These are phyloP conservation scores for Serpula lacrymans DNA, from an alignment of 768 basidiomycete species.

Conservation along the genomic window DNA sequence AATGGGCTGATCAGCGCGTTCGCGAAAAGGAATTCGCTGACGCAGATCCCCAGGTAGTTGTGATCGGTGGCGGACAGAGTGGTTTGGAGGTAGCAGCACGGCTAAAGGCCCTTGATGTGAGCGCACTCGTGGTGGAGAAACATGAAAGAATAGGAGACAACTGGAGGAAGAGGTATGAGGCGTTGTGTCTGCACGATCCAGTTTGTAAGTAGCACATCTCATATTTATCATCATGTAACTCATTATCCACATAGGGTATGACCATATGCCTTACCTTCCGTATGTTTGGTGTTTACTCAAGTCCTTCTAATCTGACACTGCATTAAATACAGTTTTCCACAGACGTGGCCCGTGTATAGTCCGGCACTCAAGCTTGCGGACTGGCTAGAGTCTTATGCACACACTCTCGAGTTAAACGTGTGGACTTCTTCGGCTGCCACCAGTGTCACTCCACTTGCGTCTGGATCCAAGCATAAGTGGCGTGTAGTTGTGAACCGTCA, in stretches of 20 bases:
- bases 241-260: constrained; percentile 37
- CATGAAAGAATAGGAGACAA: constrained; percentile 56
- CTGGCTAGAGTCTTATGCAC: constrained; percentile 56
- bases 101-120: constrained; percentile 43
- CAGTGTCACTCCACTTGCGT: constrained; percentile 20
- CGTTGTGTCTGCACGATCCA: constrained; percentile 63
- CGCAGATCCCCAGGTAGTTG: constrained; percentile 49
- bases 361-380: constrained; percentile 53
- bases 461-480: constrained; percentile 25
- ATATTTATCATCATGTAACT: constrained; percentile 5
- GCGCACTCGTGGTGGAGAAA: constrained; percentile 59
- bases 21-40: constrained; percentile 40
- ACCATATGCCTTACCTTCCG: constrained; percentile 56
- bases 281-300: constrained; percentile 17
- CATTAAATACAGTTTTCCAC: constrained; percentile 36
- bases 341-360: constrained; percentile 44
- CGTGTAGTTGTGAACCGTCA: constrained; percentile 29
- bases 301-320: neutral
- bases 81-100: constrained; percentile 19
- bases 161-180: constrained; percentile 66
- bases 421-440: constrained; percentile 46
- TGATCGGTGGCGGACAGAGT: constrained; percentile 39
- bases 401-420: constrained; percentile 50
- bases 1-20: constrained; percentile 46
- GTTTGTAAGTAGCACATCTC: constrained; percentile 47